These are phyloP conservation scores for Saccharomycopsis olivae DNA, from an alignment of 805 yeast species.

Conservation along the genomic window DNA sequence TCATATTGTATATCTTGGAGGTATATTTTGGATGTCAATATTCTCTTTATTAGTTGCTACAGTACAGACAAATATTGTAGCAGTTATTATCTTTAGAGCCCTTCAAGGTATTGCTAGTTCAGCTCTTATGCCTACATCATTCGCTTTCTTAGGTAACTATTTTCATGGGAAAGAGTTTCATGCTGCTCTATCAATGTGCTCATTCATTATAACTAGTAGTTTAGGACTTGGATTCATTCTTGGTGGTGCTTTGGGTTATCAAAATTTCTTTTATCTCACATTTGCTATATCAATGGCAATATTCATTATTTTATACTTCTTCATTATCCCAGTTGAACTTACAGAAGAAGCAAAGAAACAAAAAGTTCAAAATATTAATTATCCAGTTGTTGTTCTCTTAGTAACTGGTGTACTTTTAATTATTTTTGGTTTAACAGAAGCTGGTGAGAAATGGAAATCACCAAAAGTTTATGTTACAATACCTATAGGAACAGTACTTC, in stretches of 20 bases:
- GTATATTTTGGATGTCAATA: slow-evolving; percentile 34
- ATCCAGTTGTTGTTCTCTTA: slow-evolving; percentile 25
- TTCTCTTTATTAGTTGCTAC: slow-evolving; percentile 28
- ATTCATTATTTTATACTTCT: slow-evolving; percentile 24
- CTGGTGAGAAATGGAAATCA: slow-evolving; percentile 9
- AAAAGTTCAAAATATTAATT: slow-evolving; percentile 26
- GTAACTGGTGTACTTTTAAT: slow-evolving; percentile 32
- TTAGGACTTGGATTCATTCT: slow-evolving; percentile 29
- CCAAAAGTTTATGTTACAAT: slow-evolving; percentile 32
- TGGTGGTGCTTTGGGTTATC: slow-evolving; percentile 35
- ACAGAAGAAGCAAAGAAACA: slow-evolving; percentile 20
- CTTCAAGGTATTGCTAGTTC: slow-evolving; percentile 37
- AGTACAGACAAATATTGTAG: slow-evolving; percentile 25
- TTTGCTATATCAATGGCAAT: slow-evolving; percentile 33
- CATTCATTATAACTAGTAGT: slow-evolving; percentile 22
- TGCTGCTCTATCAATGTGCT: slow-evolving; percentile 29
- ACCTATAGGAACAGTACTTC: slow-evolving; percentile 55
- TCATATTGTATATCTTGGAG: slow-evolving; percentile 22
- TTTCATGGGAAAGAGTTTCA: slow-evolving; percentile 24
- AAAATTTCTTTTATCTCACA: slow-evolving; percentile 27
- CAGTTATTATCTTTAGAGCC: slow-evolving; percentile 34
- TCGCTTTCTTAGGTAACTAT: slow-evolving; percentile 25
- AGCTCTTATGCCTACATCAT: slow-evolving; percentile 29
- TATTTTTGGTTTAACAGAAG: slow-evolving; percentile 15
- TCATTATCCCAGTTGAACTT: slow-evolving; percentile 24